Conservation (phyloP, 768 basidiomycete genomes). For the Coprinopsis sp. region DNA sequence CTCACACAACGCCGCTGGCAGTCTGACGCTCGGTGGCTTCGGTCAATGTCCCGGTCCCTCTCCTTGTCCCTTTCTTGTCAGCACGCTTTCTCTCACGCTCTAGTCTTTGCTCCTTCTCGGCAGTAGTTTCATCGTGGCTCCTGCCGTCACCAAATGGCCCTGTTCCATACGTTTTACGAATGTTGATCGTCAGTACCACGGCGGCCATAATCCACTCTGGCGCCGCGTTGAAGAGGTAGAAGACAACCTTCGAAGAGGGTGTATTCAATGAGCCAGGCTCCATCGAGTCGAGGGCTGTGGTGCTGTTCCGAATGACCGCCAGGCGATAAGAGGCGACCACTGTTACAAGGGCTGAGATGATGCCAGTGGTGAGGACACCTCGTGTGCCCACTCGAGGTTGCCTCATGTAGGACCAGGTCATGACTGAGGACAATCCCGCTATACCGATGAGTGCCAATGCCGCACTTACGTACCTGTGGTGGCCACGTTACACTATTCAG, state of each 20-base stretch:
- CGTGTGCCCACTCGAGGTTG: neutral
- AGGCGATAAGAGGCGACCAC: conserved; percentile 14
- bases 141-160: conserved; percentile 25
- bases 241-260: conserved; percentile 27
- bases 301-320: conserved; percentile 28
- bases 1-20: too few species aligned
- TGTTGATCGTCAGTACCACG: conserved; percentile 24
- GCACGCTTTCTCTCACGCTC: too few species aligned
- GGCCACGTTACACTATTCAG: too few species aligned
- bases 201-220: conserved; percentile 34
- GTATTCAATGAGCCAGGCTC: conserved; percentile 28
- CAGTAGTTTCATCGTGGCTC: neutral
- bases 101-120: neutral
- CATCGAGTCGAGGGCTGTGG: conserved; percentile 25
- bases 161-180: conserved; percentile 27
- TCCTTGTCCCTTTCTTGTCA: too few species aligned
- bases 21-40: too few species aligned
- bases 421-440: neutral
- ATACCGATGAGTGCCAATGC: neutral
- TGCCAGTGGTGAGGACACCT: neutral
- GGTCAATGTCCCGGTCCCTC: too few species aligned
- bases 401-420: neutral
- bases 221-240: conserved; percentile 38
- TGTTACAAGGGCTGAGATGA: neutral
- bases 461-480: neutral